Evolutionary conservation across 306 rosid species (phyloP).

Genomic region (Crotalaria pallida): DNA sequence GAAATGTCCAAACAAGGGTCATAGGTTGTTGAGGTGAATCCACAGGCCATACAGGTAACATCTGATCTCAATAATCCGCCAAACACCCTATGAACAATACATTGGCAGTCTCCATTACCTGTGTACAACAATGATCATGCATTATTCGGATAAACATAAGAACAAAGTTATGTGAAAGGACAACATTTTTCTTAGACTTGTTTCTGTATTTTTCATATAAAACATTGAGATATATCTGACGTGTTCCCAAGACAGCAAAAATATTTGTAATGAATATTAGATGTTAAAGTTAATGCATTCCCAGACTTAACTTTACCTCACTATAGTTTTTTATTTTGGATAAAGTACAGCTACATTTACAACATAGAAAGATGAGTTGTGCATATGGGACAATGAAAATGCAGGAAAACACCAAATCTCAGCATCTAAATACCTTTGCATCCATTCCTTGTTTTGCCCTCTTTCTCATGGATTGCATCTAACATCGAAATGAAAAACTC

Average conservation of each 20-base stretch:
- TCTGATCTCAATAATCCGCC: constrained; percentile 83
- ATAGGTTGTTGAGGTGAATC: constrained; percentile 81
- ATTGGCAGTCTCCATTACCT: constrained; percentile 70
- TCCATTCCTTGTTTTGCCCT: constrained; percentile 48
- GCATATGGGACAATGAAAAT: constrained; percentile 7
- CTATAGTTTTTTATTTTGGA: not conserved
- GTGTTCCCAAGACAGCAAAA: constrained; percentile 1
- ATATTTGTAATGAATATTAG: not conserved
- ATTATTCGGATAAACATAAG: constrained; percentile 15
- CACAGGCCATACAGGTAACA: constrained; percentile 87
- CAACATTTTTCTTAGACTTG: not conserved
- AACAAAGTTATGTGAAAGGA: not conserved
- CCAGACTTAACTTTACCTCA: not conserved
- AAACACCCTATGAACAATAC: constrained; percentile 80
- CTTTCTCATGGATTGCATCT: constrained; percentile 88
- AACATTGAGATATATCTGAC: not conserved
- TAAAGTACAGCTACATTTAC: not conserved
- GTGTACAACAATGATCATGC: constrained; percentile 23
- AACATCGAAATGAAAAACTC: constrained; percentile 93
- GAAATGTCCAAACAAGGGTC: constrained; percentile 91
- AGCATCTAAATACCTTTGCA: constrained; percentile 49
- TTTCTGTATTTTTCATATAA: not conserved
- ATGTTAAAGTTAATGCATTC: constrained; percentile 2
- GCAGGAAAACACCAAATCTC: constrained; percentile 6
- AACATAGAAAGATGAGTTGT: not conserved